These are phyloP conservation scores for Catunica adiposa DNA, from an alignment of 2,329 filamentous ascomycete species.

Conservation along the genomic window DNA sequence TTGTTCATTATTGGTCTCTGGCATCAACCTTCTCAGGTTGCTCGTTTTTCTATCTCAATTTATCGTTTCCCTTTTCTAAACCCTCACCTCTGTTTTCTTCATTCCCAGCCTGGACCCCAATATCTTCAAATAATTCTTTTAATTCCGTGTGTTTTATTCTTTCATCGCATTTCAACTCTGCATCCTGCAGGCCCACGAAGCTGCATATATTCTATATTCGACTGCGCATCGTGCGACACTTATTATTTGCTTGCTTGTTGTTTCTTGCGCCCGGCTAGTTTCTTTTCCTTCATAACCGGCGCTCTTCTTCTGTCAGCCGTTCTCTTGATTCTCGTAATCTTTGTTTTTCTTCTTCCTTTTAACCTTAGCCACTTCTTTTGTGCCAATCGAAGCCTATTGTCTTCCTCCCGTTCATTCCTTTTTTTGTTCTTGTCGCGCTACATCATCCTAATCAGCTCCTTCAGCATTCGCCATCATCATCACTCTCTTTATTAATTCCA, in stretches of 20 bases:
- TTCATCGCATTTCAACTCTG: background rate
- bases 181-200: background rate
- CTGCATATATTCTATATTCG: background rate
- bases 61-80: background rate
- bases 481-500: constrained; percentile 1
- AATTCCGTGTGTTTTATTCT: background rate
- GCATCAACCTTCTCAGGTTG: no score
- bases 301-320: constrained; percentile 3
- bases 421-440: constrained; percentile 1
- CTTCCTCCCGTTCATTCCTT: background rate
- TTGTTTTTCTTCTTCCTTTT: background rate
- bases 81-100: background rate
- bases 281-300: constrained; percentile 2
- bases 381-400: background rate
- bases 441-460: background rate
- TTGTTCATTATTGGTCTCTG: background rate
- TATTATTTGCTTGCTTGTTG: background rate
- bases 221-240: background rate
- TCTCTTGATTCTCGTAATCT: background rate
- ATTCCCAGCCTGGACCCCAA: background rate
- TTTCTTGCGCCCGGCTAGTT: background rate
- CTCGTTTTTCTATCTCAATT: background rate
- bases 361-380: background rate
- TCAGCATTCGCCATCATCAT: background rate
- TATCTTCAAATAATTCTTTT: background rate